Conservation (phyloP, 2,329 filamentous ascomycete genomes). For the Raffaelea ambrosiae region DNA sequence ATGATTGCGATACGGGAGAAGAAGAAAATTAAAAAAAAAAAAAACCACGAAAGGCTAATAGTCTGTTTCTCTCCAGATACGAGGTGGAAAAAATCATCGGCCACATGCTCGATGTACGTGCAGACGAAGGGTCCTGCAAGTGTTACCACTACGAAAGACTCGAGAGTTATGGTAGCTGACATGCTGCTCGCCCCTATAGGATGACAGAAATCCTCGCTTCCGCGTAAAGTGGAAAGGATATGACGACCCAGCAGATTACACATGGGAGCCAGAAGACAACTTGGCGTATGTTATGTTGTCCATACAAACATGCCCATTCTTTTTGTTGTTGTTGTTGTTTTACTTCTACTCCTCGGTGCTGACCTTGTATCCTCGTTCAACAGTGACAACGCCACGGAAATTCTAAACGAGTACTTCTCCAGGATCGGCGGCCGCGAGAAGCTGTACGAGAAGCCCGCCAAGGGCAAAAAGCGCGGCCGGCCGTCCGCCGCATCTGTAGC, state of each 20-base stretch:
- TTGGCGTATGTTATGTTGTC: conserved; percentile 35
- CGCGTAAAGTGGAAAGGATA: conserved; percentile 79
- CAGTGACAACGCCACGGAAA: conserved; percentile 49
- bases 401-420: conserved; percentile 56
- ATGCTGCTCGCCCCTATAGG: no score
- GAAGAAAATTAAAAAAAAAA: no score
- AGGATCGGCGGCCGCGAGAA: conserved; percentile 54
- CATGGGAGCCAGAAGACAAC: conserved; percentile 74
- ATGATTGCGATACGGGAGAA: no score
- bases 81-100: conserved; percentile 65
- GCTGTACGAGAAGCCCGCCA: conserved; percentile 40
- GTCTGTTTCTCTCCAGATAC: conserved; percentile 38
- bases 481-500: conserved; percentile 27
- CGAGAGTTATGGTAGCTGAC: no score
- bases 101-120: conserved; percentile 46
- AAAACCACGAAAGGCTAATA: neutral
- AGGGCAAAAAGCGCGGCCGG: conserved; percentile 51
- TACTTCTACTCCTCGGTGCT: neutral
- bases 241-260: conserved; percentile 58
- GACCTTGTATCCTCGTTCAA: neutral
- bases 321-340: neutral
- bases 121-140: no score
- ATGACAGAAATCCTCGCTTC: conserved; percentile 44
- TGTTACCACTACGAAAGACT: no score
- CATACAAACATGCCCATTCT: no score